Base-by-base conservation (phyloP, 2,329 filamentous ascomycete genomes). In the Parastagonospora avenae region DNA sequence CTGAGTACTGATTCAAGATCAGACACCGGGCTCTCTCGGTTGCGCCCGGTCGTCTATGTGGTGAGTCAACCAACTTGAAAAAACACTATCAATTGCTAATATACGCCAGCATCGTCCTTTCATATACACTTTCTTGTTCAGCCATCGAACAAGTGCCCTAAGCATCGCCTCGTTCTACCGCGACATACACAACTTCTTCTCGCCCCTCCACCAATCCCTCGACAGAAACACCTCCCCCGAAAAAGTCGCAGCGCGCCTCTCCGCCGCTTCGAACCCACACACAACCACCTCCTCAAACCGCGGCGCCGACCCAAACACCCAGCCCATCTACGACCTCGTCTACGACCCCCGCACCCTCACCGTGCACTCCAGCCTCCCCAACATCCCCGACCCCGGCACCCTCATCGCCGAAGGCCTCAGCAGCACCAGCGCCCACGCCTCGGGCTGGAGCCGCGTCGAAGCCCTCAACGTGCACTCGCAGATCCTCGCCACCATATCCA, bases 111-210 rank as follows among this genome's bases (percentile, higher is more conserved):
- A 86, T 68, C 83, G 82, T 19, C 90, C 90, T 0, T 93, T 93
- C 72, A 82, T 93, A 41, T 92, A 90, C 68, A 83, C 87, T 1
- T 87, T 94, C 54, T 77, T 94, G 4, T 93, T 93, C 70, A 75
- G 82, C 41, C 76, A 82, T 36, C 79, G 79, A 40, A 87, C 87
- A 6, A 79, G 83, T 46, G 82, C 84, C 1, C 67, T 82, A 14
- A 68, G 63, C 31, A 70, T 77, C 7, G 60, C 73, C 2, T 65
- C 68, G 9, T 80, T 80, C 64, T 81, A 80, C 64, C 73, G 71
- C 42, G 74, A 79, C 48, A 62, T 85, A 3, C 80, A 84, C 55
- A 77, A 74, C 16, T 83, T 81, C 67, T 66, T 85, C 52, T 68
- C 68, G 2, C 77, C 79, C 0, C 72, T 81, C 1, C 76, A 80